phyloP scores from a whole-genome alignment of 2,329 filamentous ascomycete genomes.

The Tolypocladium nubicola region DNA sequence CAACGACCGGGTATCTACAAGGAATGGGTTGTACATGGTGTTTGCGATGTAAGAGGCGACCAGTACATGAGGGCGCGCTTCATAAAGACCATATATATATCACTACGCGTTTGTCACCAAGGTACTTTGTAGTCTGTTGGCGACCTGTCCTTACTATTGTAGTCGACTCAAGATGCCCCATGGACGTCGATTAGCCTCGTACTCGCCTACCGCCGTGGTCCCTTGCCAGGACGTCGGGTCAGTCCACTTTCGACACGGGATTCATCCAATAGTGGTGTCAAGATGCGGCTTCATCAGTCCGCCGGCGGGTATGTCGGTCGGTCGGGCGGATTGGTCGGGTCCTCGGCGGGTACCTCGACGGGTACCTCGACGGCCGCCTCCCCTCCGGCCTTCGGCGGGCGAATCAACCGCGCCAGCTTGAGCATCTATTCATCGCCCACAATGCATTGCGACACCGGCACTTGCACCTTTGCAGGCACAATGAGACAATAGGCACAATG shows the following conservation, averaged over 20 bases:
- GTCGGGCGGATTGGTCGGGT: neutral
- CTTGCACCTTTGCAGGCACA: neutral
- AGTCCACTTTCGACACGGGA: neutral
- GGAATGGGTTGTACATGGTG: neutral
- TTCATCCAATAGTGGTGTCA: neutral
- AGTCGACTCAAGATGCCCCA: neutral
- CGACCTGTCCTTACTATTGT: neutral
- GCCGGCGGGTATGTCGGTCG: neutral
- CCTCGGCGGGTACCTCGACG: neutral
- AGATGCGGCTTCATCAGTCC: neutral
- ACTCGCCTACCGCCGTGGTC: neutral
- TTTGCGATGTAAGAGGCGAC: neutral
- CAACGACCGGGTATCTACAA: neutral
- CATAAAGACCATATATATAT: neutral
- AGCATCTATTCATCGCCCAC: neutral
- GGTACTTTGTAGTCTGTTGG: neutral
- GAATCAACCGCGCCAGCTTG: neutral
- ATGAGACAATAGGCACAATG: neutral
- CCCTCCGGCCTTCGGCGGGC: neutral
- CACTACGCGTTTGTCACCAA: neutral
- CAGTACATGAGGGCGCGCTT: neutral
- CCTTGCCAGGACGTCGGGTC: neutral
- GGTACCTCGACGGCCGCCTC: neutral
- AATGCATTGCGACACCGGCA: neutral
- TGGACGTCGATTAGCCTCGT: neutral